Evolutionary conservation across 495 filamentous ascomycete genomes (phyloP).

Genomic region (Mytilinidion resinicola): DNA sequence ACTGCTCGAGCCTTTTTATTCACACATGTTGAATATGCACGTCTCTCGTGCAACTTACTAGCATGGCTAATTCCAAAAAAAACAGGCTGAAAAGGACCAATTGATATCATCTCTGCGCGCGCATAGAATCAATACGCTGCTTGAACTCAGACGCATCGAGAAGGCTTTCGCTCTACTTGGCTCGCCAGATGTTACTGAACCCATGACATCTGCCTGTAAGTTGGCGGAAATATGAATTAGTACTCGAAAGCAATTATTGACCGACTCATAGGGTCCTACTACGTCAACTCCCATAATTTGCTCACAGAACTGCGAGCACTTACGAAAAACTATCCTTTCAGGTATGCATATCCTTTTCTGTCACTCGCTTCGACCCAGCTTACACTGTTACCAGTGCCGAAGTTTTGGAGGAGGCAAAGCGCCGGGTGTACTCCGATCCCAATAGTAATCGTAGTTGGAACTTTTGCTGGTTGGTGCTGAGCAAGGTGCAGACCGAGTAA

Average conservation of each 20-base stretch:
- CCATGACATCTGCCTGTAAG: slow-evolving; percentile 63
- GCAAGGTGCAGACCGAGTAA: slow-evolving; percentile 56
- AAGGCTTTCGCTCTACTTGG: slow-evolving; percentile 52
- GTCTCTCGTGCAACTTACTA: too few species aligned
- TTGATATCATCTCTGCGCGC: slow-evolving; percentile 50
- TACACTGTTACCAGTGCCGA: slow-evolving; percentile 45
- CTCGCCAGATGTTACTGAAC: slow-evolving; percentile 51
- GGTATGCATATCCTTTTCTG: slow-evolving; percentile 13
- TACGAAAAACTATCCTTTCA: slow-evolving; percentile 65
- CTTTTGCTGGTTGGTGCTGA: slow-evolving; percentile 67
- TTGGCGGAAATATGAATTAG: not conserved
- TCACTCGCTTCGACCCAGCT: not conserved
- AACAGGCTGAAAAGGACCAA: slow-evolving; percentile 44
- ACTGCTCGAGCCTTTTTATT: not conserved
- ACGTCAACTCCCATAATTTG: slow-evolving; percentile 66
- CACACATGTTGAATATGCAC: not conserved
- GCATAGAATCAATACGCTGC: slow-evolving; percentile 65
- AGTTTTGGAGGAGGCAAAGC: slow-evolving; percentile 60
- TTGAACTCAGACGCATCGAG: slow-evolving; percentile 69
- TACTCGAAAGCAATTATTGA: not conserved
- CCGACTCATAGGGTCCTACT: slow-evolving; percentile 47
- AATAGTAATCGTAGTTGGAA: slow-evolving; percentile 68
- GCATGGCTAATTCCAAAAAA: too few species aligned
- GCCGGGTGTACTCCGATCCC: slow-evolving; percentile 57
- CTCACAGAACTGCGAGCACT: slow-evolving; percentile 65